These are phyloP conservation scores for Talaromyces sp. DNA, from an alignment of 2,329 filamentous ascomycete species.

Conservation along the genomic window DNA sequence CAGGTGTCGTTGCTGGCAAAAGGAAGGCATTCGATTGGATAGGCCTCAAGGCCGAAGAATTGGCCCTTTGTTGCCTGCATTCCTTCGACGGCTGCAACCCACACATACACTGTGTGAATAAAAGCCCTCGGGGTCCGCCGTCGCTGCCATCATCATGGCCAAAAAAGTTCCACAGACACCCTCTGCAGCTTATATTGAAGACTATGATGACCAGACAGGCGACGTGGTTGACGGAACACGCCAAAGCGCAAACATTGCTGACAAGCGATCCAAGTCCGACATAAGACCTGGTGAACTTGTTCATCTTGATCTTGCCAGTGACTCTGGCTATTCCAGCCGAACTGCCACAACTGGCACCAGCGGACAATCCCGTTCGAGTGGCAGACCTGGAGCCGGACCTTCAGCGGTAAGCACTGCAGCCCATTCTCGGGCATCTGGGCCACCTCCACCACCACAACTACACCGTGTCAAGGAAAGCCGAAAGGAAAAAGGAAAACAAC, in stretches of 20 bases:
- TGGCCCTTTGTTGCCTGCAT: slow-evolving; percentile 11
- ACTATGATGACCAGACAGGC: slow-evolving; percentile 49
- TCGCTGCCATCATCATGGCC: slow-evolving; percentile 34
- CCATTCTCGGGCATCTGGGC: slow-evolving; percentile 6
- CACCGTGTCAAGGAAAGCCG: slow-evolving; percentile 31
- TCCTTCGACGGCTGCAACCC: slow-evolving; percentile 10
- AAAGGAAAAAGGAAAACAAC: slow-evolving; percentile 36
- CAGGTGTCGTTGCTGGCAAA: slow-evolving; percentile 11
- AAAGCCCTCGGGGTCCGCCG: slow-evolving; percentile 15
- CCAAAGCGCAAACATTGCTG: slow-evolving; percentile 52
- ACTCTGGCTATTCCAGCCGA: slow-evolving; percentile 63
- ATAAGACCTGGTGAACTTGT: slow-evolving; percentile 35
- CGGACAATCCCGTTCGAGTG: slow-evolving; percentile 49
- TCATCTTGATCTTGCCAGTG: slow-evolving; percentile 53
- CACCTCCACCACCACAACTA: slow-evolving; percentile 23
- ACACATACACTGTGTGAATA: slow-evolving; percentile 13
- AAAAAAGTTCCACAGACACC: slow-evolving; percentile 34
- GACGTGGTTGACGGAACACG: slow-evolving; percentile 47
- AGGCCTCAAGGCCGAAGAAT: slow-evolving; percentile 15
- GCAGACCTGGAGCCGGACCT: slow-evolving; percentile 38
- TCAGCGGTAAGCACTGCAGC: slow-evolving; percentile 37
- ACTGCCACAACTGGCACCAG: slow-evolving; percentile 55
- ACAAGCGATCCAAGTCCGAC: slow-evolving; percentile 49
- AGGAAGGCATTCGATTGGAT: slow-evolving; percentile 11
- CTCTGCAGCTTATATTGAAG: slow-evolving; percentile 46